These are phyloP conservation scores for Pythium brachiatum DNA, from an alignment of 352 stramenopile genomes.

Conservation along the genomic window DNA sequence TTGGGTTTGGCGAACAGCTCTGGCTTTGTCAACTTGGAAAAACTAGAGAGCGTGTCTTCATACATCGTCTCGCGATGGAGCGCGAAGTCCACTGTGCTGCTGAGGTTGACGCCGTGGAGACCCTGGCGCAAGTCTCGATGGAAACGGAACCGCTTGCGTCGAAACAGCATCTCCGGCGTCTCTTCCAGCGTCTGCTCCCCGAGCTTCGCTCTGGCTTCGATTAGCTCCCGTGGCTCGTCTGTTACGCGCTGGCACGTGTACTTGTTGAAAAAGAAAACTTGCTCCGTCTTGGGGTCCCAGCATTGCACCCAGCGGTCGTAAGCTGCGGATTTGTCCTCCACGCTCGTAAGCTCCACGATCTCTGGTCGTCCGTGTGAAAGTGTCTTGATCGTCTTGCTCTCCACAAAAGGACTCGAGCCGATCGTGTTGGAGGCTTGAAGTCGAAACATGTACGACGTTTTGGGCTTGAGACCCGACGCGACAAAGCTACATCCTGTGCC, in stretches of 20 bases:
- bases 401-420: slow-evolving; percentile 54
- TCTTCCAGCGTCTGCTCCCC: slow-evolving; percentile 51
- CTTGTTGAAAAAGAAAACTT: slow-evolving; percentile 90
- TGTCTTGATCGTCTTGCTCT: slow-evolving; percentile 59
- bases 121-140: slow-evolving; percentile 64
- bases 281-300: slow-evolving; percentile 82
- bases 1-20: slow-evolving; percentile 71
- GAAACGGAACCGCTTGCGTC: slow-evolving; percentile 84
- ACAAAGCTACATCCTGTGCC: slow-evolving; percentile 66
- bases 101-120: slow-evolving; percentile 33
- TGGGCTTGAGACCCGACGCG: slow-evolving; percentile 38
- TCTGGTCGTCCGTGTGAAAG: slow-evolving; percentile 55
- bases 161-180: slow-evolving; percentile 77
- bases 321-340: slow-evolving; percentile 45
- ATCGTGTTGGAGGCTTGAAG: slow-evolving; percentile 70
- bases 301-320: slow-evolving; percentile 85
- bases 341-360: slow-evolving; percentile 62
- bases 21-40: slow-evolving; percentile 40
- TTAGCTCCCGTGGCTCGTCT: slow-evolving; percentile 52
- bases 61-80: slow-evolving; percentile 62
- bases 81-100: slow-evolving; percentile 38
- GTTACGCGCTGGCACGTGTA: slow-evolving; percentile 71
- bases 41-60: slow-evolving; percentile 57
- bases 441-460: slow-evolving; percentile 61
- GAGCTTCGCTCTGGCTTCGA: slow-evolving; percentile 35